These are phyloP conservation scores for Neckera pumila DNA, from an alignment of 225 moss, liverwort and hornwort genomes.

Conservation along the genomic window DNA sequence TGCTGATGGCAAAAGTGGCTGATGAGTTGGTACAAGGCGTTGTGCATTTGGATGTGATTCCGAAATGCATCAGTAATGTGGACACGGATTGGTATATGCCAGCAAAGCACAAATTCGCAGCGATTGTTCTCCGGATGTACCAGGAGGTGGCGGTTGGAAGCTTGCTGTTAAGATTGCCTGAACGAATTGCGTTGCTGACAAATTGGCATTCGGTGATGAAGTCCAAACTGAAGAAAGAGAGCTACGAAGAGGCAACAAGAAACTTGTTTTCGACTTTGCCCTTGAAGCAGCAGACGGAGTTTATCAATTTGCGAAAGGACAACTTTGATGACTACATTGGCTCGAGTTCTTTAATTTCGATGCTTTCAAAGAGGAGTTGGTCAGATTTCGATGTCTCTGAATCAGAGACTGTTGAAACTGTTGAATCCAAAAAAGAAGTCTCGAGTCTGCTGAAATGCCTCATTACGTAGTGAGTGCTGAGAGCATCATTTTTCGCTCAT, in stretches of 20 bases:
- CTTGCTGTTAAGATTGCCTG: not conserved
- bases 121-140: not conserved
- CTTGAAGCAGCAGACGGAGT: not conserved
- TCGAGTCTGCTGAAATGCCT: not conserved
- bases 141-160: not conserved
- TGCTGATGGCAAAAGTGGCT: not conserved
- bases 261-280: constrained; percentile 4
- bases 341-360: not conserved
- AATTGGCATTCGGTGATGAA: not conserved
- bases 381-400: not conserved
- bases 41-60: not conserved
- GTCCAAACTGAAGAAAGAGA: not conserved
- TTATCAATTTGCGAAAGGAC: not conserved
- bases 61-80: not conserved
- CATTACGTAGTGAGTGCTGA: too few relatives aligned
- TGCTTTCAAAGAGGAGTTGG: not conserved
- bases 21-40: not conserved
- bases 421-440: not conserved
- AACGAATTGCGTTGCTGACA: not conserved
- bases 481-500: too few relatives aligned
- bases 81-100: not conserved
- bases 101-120: not conserved
- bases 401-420: not conserved
- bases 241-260: not conserved
- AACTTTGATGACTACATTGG: not conserved